phyloP scores from a whole-genome alignment of 345 rosid genomes.

The Hevea brasiliensis region DNA sequence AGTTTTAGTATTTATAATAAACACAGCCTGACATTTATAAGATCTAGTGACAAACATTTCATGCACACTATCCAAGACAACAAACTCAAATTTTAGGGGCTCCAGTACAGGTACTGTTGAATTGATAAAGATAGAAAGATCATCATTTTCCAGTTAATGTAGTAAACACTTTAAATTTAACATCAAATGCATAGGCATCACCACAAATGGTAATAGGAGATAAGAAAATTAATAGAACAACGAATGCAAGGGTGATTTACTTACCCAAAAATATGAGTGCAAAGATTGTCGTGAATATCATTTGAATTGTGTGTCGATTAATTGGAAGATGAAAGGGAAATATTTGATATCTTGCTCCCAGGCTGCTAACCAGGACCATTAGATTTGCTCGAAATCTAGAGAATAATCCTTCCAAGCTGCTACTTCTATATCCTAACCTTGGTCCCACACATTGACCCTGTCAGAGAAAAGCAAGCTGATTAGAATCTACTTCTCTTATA shows the following conservation, averaged over 20 bases:
- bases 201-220: neutral
- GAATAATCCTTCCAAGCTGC: slow-evolving; percentile 25
- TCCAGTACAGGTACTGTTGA: neutral
- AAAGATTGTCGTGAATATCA: slow-evolving; percentile 26
- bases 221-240: neutral
- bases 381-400: slow-evolving; percentile 28
- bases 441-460: slow-evolving; percentile 33
- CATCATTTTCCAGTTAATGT: neutral
- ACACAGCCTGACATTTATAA: neutral
- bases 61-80: neutral
- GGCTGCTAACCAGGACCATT: slow-evolving; percentile 10
- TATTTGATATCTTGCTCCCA: slow-evolving; percentile 30
- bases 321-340: slow-evolving; percentile 24
- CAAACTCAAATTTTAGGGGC: neutral
- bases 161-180: neutral
- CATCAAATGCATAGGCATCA: neutral
- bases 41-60: neutral
- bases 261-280: slow-evolving; percentile 42
- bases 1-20: too few species aligned
- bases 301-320: slow-evolving; percentile 23
- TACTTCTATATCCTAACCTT: slow-evolving; percentile 19
- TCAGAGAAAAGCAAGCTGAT: slow-evolving; percentile 16
- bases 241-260: neutral
- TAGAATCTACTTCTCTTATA: slow-evolving; percentile 14
- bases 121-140: neutral